Evolutionary conservation across 441 rosid genomes (phyloP).

Genomic region (Geranium incanum): DNA sequence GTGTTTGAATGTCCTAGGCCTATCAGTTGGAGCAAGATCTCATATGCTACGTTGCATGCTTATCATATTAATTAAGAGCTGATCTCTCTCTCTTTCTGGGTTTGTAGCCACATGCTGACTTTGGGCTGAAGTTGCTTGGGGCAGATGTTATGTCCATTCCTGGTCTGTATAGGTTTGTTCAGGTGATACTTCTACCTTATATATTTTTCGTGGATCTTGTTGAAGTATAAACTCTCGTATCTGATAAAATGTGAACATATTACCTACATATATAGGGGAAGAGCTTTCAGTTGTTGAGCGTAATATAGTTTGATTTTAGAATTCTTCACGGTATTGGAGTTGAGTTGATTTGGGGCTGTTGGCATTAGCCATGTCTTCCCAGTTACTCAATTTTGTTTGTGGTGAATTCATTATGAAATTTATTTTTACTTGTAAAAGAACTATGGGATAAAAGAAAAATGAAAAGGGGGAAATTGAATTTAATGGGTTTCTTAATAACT

Average conservation of each 20-base stretch:
- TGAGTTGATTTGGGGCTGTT: no score
- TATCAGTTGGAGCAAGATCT: not conserved
- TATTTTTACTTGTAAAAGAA: no score
- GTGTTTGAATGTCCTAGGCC: not conserved
- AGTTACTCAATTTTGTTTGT: no score
- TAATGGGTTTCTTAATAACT: not conserved
- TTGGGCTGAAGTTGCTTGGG: constrained; percentile 26
- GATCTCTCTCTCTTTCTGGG: not conserved
- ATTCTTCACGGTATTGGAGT: no score
- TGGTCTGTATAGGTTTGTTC: constrained; percentile 28
- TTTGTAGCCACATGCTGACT: constrained; percentile 26
- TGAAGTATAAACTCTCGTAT: no score
- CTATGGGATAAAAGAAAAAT: not conserved
- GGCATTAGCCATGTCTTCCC: no score
- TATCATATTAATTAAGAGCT: not conserved
- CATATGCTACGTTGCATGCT: not conserved
- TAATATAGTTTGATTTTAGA: no score
- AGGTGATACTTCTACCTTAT: constrained; percentile 14
- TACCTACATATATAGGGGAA: no score
- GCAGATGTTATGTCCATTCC: constrained; percentile 30
- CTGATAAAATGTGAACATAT: no score
- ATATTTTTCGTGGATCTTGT: not conserved
- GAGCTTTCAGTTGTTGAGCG: no score
- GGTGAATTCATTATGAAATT: no score
- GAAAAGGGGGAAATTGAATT: not conserved